Base-by-base conservation (phyloP, 768 basidiomycete genomes). In the Mycena latifolia region DNA sequence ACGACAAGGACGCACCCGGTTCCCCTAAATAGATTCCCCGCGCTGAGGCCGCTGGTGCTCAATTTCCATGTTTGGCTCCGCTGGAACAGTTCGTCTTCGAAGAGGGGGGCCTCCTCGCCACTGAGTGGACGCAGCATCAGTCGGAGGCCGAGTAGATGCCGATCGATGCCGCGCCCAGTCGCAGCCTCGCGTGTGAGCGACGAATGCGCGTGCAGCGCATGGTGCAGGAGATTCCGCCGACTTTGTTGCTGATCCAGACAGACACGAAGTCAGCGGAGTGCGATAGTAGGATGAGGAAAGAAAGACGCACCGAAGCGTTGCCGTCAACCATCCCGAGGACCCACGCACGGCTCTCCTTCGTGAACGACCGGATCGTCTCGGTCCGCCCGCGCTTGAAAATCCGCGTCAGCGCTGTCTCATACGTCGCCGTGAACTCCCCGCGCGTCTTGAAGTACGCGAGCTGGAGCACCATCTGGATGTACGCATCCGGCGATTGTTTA, bases 341-440 rank as follows among this genome's bases (percentile, higher is more conserved):
- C 81, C 92, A 96, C 10, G 82, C 82, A 33, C 92, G 85, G 64
- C 91, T 92, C 67, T 95, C 92, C 22, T 78, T 79, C 55, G 89
- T 92, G 47, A 92, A 81, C 0, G 90, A 86, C 27, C 96, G 88
- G 56, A 98, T 89, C 0, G 94, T 95, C 74, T 98, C 96, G 2
- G 96, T 98, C 20, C 96, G 87, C 18, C 95, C 96, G 67, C 90
- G 88, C 65, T 90, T 82, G 80, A 96, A 96, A 76, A 92, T 85
- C 27, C 95, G 87, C 2, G 96, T 97, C 33, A 96, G 85, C 0
- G 91, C 93, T 0, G 96, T 98, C 78, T 98, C 96, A 75, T 98
- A 98, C 9, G 93, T 95, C 2, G 96, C 94, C 5, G 94, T 93
- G 71, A 94, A 91, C 63, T 82, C 79, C 14, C 88, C 89, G 50